Conservation (phyloP, 2,329 filamentous ascomycete species). For the Alternaria solani region DNA sequence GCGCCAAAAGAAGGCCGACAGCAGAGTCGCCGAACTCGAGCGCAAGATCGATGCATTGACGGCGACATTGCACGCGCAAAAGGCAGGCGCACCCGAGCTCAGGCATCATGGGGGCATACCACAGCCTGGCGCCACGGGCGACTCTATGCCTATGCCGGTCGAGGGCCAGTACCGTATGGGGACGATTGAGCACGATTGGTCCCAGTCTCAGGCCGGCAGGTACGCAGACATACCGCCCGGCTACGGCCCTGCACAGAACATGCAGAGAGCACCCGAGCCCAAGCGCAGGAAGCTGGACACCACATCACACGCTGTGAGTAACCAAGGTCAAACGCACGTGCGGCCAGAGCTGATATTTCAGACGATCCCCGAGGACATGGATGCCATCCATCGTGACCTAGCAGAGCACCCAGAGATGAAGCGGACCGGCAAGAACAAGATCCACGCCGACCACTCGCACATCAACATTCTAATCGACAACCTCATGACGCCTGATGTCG, state of each 20-base stretch:
- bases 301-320: conserved; percentile 39
- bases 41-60: conserved; percentile 91
- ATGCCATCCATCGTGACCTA: conserved; percentile 48
- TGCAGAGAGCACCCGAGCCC: conserved; percentile 39
- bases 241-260: conserved; percentile 43
- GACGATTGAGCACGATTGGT: conserved; percentile 42
- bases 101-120: conserved; percentile 36
- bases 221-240: conserved; percentile 42
- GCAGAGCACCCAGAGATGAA: conserved; percentile 48
- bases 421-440: conserved; percentile 38
- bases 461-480: conserved; percentile 52
- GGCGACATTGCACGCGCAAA: conserved; percentile 73
- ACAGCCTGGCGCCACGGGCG: conserved; percentile 24
- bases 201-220: conserved; percentile 21
- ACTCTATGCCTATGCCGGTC: conserved; percentile 19
- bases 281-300: conserved; percentile 46
- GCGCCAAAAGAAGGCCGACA: conserved; percentile 91
- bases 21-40: conserved; percentile 86
- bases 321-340: background rate
- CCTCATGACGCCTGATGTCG: conserved; percentile 61
- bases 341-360: conserved; percentile 18
- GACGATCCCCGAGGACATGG: conserved; percentile 51
- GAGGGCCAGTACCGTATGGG: conserved; percentile 41
- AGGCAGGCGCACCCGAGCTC: conserved; percentile 30
- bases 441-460: conserved; percentile 48